phyloP scores from a whole-genome alignment of 208 protist species.

The Angomonas deanei region DNA sequence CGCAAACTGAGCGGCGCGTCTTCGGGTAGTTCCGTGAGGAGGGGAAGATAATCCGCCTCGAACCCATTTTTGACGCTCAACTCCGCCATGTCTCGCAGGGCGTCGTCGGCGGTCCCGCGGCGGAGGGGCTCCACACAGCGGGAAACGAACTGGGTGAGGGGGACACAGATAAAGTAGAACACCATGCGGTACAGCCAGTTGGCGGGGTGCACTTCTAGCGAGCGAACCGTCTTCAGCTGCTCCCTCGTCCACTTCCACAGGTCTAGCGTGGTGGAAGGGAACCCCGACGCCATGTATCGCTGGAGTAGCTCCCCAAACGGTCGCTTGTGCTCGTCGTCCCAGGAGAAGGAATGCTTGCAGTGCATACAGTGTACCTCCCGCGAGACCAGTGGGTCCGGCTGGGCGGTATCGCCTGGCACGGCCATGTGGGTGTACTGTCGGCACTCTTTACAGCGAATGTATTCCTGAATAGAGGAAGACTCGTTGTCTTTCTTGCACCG shows the following conservation, averaged over 20 bases:
- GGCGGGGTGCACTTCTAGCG: constrained; percentile 36
- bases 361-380: constrained; percentile 15
- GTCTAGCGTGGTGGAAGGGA: constrained; percentile 10
- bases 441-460: constrained; percentile 49
- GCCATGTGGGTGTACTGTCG: constrained; percentile 41
- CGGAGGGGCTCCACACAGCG: background rate
- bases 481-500: constrained; percentile 51
- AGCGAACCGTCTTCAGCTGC: constrained; percentile 19
- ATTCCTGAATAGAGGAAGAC: constrained; percentile 40
- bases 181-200: constrained; percentile 73
- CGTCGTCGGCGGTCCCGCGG: background rate
- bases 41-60: constrained; percentile 1
- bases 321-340: constrained; percentile 17
- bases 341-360: constrained; percentile 20
- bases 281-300: constrained; percentile 26
- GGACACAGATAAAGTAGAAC: constrained; percentile 63
- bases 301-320: constrained; percentile 17
- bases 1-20: background rate
- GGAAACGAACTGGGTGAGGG: constrained; percentile 13
- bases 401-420: constrained; percentile 15
- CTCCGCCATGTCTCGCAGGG: constrained; percentile 4
- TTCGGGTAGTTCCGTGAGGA: constrained; percentile 2
- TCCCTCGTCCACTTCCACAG: constrained; percentile 34
- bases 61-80: constrained; percentile 15
- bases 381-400: constrained; percentile 21